A percentile compares a stretch with the other conserved stretches of the same genome.
Evolutionary conservation across 306 rosid species (phyloP).

Genomic region (Nissolia schottii): DNA sequence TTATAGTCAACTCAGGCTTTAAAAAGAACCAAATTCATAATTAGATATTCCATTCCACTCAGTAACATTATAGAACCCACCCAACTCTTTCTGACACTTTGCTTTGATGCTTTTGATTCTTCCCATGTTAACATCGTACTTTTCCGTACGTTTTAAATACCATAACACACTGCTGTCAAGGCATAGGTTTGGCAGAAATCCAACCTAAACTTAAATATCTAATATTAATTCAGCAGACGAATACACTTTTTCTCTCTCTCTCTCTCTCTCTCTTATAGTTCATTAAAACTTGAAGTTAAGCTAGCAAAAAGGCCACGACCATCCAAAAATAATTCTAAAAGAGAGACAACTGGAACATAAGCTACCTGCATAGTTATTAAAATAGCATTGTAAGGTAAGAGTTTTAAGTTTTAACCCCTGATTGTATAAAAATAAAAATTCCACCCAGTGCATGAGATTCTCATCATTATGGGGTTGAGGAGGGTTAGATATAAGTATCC

Average conservation of each 20-base stretch:
- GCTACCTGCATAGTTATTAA: background rate
- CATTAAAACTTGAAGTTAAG: background rate
- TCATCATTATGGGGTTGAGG: background rate
- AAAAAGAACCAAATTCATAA: background rate
- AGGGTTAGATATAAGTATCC: background rate
- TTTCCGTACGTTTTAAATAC: too few species aligned
- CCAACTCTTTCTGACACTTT: background rate
- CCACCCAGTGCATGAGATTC: background rate
- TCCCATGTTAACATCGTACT: background rate
- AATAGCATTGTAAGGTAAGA: background rate
- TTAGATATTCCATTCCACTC: background rate
- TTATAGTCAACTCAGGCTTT: background rate
- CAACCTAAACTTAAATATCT: background rate
- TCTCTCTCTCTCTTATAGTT: background rate
- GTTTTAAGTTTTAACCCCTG: slow-evolving; percentile 4
- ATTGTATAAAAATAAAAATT: background rate
- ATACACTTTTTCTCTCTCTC: background rate
- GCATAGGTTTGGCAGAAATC: slow-evolving; percentile 3
- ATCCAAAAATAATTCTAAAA: background rate
- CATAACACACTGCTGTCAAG: background rate
- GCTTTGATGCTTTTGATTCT: background rate
- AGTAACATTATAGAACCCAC: background rate
- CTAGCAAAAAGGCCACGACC: background rate
- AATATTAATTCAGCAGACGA: background rate
- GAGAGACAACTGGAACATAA: background rate